Evolutionary conservation across 2,329 filamentous ascomycete genomes (phyloP).

Genomic region (Gaeumannomyces sp.): DNA sequence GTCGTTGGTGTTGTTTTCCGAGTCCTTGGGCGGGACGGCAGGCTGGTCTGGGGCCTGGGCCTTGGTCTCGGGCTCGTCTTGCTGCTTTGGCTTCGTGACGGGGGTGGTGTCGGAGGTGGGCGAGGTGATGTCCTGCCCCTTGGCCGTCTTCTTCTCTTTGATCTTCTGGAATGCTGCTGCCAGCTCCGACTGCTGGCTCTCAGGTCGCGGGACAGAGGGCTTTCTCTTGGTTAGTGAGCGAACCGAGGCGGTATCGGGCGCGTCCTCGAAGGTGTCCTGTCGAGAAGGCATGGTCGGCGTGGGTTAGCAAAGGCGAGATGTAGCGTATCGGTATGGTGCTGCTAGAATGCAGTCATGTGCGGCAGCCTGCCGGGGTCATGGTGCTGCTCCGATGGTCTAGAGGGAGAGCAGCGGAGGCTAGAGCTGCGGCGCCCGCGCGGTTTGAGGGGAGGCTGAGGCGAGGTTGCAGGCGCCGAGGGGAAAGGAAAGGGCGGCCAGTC

Average conservation of each 20-base stretch:
- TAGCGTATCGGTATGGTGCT: neutral
- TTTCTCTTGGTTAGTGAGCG: slow-evolving; percentile 57
- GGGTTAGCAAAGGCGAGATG: neutral
- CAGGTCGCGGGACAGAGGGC: slow-evolving; percentile 28
- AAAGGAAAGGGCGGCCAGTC: neutral
- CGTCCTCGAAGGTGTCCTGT: slow-evolving; percentile 80
- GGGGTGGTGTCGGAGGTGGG: neutral
- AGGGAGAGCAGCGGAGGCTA: neutral
- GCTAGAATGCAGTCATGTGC: neutral
- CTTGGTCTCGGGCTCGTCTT: slow-evolving; percentile 28
- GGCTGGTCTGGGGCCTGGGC: slow-evolving; percentile 19
- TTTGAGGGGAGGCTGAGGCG: neutral
- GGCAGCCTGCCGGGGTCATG: neutral
- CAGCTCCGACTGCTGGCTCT: slow-evolving; percentile 22
- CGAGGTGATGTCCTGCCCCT: slow-evolving; percentile 15
- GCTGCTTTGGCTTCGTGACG: slow-evolving; percentile 15
- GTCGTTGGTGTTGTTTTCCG: slow-evolving; percentile 14
- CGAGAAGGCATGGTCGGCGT: neutral
- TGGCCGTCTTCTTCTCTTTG: slow-evolving; percentile 17
- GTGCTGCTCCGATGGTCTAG: neutral
- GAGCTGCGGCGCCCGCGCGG: neutral
- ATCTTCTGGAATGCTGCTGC: slow-evolving; percentile 19
- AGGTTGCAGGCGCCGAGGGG: neutral
- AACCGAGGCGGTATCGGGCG: slow-evolving; percentile 57
- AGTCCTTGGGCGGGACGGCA: slow-evolving; percentile 11